These are phyloP conservation scores for Blastomyces parvus DNA, from an alignment of 2,329 filamentous ascomycete species.

Conservation along the genomic window DNA sequence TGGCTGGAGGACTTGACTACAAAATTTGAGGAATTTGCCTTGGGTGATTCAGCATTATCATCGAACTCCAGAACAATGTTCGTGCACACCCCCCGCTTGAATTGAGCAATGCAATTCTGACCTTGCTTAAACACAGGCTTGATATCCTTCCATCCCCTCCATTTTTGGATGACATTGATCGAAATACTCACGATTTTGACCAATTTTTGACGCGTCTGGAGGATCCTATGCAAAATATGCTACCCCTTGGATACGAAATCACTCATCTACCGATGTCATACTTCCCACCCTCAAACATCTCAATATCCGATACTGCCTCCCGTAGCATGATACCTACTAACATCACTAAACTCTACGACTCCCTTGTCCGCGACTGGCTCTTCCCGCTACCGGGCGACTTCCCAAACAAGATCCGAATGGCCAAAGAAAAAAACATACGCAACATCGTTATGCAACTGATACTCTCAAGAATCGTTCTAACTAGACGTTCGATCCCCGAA, in stretches of 20 bases:
- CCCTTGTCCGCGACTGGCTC: conserved; percentile 30
- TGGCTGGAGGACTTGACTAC: background rate
- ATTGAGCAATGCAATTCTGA: conserved; percentile 14
- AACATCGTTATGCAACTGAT: conserved; percentile 29
- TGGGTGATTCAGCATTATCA: background rate
- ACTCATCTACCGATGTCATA: conserved; percentile 18
- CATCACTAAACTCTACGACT: conserved; percentile 28
- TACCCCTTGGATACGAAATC: conserved; percentile 12
- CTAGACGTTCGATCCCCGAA: background rate
- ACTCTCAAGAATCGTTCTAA: conserved; percentile 23
- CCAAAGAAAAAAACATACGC: conserved; percentile 32
- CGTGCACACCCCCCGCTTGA: conserved; percentile 9
- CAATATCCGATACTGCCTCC: background rate
- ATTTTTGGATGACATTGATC: conserved; percentile 29
- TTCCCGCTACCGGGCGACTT: conserved; percentile 25
- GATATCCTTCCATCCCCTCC: conserved; percentile 24
- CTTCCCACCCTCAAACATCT: conserved; percentile 10
- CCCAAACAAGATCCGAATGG: conserved; percentile 29
- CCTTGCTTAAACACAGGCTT: conserved; percentile 20
- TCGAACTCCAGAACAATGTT: conserved; percentile 25
- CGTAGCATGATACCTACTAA: conserved; percentile 9
- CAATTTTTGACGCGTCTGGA: conserved; percentile 19
- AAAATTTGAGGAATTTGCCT: background rate
- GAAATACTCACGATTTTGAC: conserved; percentile 25
- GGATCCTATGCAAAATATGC: background rate